Evolutionary conservation across 345 rosid genomes (phyloP), one percentile per base, ranked within the genome.

Genomic region (Rhodamnia argentea): DNA sequence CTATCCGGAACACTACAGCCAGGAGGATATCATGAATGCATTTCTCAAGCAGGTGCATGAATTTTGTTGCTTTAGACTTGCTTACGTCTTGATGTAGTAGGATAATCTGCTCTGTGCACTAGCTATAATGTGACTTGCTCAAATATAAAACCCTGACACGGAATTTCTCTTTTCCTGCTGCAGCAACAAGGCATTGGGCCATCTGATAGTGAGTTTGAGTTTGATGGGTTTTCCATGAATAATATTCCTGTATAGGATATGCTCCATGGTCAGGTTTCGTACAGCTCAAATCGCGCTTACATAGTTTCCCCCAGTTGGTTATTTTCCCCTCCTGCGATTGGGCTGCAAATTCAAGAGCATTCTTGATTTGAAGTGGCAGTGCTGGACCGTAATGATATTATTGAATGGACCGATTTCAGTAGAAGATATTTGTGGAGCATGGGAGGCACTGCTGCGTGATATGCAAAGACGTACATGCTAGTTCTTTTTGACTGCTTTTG

Each of bases 21-120:
- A 96, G 90, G 99, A 95, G 52, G 99, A 95, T 91, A 98, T 97
- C 90, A 94, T 94, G 98, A 94, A 92, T 62, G 95, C 94, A 50
- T 91, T 97, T 88, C 94, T 96, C 88, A 94, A 93, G 89, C 98
- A 94, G 94, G 99, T 95, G 84, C 22, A 92, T 60, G 85, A 84
- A 58, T 64, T 83, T 59, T 53, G 32, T 56, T 24, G 47, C 20
- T n/a, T 24, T 83, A 20, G 83, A 9, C 62, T 64, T 44, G 52
- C 29, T 83, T 24, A 5, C 13, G 55, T 58, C 29, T 4, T 56
- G 55, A 52, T 14, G 55, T 15, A 13, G 42, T 32, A 5, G 3
- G 24, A 32, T 70, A 70, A 18, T 70, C 78, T 70, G 78, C 20
- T 70, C 47, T 32, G 32, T 70, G 78, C 78, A 32, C 47, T 70